A percentile compares a stretch with the other conserved stretches of the same genome.
Evolutionary conservation across 2,329 filamentous ascomycete species (phyloP).

Genomic region (Juglanconis juglandina): DNA sequence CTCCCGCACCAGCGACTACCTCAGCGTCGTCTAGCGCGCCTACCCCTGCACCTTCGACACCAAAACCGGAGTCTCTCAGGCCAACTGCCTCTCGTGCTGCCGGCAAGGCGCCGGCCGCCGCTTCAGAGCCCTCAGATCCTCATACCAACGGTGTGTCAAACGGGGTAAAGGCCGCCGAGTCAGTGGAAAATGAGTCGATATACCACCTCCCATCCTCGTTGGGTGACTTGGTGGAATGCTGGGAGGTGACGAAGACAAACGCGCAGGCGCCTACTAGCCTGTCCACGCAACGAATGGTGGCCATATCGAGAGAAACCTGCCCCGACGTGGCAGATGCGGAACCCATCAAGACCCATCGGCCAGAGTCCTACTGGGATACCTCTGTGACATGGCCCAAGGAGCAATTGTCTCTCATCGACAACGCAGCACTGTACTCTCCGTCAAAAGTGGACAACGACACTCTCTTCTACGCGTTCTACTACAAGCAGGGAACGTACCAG

Average conservation of each 20-base stretch:
- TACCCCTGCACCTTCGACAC: constrained; percentile 26
- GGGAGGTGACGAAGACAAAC: constrained; percentile 76
- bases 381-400: constrained; percentile 82
- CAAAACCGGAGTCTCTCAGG: constrained; percentile 30
- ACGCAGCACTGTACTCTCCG: constrained; percentile 70
- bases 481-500: constrained; percentile 92
- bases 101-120: constrained; percentile 41
- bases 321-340: constrained; percentile 78
- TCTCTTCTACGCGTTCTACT: constrained; percentile 98
- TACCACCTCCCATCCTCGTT: constrained; percentile 88
- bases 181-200: constrained; percentile 70
- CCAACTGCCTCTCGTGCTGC: constrained; percentile 36
- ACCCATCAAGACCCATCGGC: constrained; percentile 77
- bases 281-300: constrained; percentile 70
- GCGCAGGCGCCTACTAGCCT: constrained; percentile 56
- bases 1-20: constrained; percentile 29
- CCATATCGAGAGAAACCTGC: constrained; percentile 67
- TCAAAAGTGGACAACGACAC: constrained; percentile 90
- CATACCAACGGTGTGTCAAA: constrained; percentile 53
- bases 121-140: constrained; percentile 42
- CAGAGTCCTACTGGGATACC: constrained; percentile 71
- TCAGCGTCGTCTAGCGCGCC: constrained; percentile 25
- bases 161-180: constrained; percentile 45
- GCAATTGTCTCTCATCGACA: constrained; percentile 85
- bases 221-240: constrained; percentile 86